Percentiles rank a stretch among this genome's conserved stretches.
phyloP scores from a whole-genome alignment of 345 rosid species.

The Brassica rapa region DNA sequence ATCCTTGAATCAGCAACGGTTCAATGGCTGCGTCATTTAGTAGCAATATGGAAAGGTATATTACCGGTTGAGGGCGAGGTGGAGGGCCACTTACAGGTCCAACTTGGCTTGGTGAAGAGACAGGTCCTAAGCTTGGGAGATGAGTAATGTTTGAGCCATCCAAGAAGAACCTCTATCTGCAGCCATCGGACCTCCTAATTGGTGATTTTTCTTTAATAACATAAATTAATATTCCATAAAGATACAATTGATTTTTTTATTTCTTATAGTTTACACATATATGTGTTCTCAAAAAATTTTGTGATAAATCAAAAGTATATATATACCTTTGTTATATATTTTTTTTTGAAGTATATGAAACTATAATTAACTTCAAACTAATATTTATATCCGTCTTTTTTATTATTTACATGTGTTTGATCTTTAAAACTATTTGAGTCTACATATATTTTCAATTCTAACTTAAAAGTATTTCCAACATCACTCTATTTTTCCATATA shows the following conservation, averaged over 20 bases:
- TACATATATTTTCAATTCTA: background rate
- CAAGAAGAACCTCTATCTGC: constrained; percentile 77
- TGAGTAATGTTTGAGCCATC: constrained; percentile 58
- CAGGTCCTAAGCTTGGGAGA: constrained; percentile 53
- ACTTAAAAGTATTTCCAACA: background rate
- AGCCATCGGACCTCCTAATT: constrained; percentile 55
- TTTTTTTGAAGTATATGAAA: background rate
- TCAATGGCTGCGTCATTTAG: constrained; percentile 5
- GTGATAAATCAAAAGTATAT: background rate
- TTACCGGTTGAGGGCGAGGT: constrained; percentile 64
- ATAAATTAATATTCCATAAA: background rate
- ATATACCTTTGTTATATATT: background rate
- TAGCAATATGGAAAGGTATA: constrained; percentile 1
- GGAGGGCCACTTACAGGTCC: constrained; percentile 61
- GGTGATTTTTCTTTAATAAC: constrained; percentile 39
- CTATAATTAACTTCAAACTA: background rate
- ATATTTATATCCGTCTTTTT: background rate
- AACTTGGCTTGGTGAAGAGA: constrained; percentile 61
- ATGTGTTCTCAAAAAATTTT: too few relatives aligned
- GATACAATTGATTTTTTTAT: background rate
- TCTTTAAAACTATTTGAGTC: background rate
- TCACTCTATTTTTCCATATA: too few relatives aligned
- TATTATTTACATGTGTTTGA: background rate
- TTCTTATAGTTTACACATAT: background rate
- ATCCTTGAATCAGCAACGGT: background rate